Evolutionary conservation across 2,329 filamentous ascomycete genomes (phyloP).

Genomic region (Fusarium sp.): DNA sequence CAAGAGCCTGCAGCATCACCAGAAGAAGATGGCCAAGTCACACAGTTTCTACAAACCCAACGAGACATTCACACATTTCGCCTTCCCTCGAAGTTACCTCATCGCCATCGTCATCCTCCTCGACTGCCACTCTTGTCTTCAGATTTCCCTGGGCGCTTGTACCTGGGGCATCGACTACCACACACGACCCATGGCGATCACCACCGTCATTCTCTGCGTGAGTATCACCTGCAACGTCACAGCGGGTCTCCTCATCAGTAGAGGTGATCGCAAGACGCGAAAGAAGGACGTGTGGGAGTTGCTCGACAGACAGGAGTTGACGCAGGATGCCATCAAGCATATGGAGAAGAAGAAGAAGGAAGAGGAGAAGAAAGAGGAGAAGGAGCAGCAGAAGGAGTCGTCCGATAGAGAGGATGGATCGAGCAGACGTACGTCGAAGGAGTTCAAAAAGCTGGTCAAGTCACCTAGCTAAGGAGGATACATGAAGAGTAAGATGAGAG

Average conservation of each 20-base stretch:
- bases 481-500: not conserved
- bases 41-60: conserved; percentile 93
- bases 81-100: conserved; percentile 80
- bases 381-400: conserved; percentile 3
- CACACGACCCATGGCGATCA: conserved; percentile 76
- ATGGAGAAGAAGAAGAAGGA: conserved; percentile 59
- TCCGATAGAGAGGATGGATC: conserved; percentile 30
- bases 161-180: conserved; percentile 85
- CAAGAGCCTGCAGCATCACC: conserved; percentile 78
- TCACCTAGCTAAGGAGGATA: conserved; percentile 2
- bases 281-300: conserved; percentile 89
- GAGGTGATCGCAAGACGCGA: conserved; percentile 80
- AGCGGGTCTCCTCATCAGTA: conserved; percentile 79
- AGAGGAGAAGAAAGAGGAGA: conserved; percentile 39
- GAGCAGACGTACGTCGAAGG: conserved; percentile 24
- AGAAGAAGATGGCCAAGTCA: conserved; percentile 82
- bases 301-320: conserved; percentile 81
- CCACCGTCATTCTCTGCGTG: conserved; percentile 83
- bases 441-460: conserved; percentile 33
- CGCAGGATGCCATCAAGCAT: conserved; percentile 66
- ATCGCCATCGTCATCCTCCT: conserved; percentile 83
- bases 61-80: conserved; percentile 83
- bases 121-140: conserved; percentile 82
- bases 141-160: conserved; percentile 81
- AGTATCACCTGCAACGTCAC: conserved; percentile 83